A percentile compares a stretch with the other conserved stretches of the same genome.
These are phyloP conservation scores for Aspergillus leporis DNA, from an alignment of 495 filamentous ascomycete species.

Conservation along the genomic window DNA sequence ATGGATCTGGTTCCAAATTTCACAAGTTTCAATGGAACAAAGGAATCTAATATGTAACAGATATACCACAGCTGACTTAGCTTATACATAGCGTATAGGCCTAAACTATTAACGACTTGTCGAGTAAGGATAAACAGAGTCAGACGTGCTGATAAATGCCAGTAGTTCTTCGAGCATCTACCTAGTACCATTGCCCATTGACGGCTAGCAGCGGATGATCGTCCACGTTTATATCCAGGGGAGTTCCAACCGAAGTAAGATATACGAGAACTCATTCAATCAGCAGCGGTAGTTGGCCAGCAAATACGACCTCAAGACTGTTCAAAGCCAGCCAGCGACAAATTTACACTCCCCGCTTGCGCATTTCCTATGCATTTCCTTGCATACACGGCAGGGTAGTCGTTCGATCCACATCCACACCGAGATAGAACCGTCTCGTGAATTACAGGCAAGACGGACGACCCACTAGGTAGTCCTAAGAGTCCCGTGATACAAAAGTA, in stretches of 20 bases:
- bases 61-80: no score
- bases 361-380: not conserved
- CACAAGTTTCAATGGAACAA: no score
- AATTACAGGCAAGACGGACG: constrained; percentile 1
- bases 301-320: not conserved
- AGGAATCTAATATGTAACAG: no score
- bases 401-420: not conserved
- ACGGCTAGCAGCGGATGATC: not conserved
- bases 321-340: not conserved
- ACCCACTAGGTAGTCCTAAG: not conserved
- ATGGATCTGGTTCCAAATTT: no score
- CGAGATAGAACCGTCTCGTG: not conserved
- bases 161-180: not conserved
- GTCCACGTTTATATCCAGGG: not conserved
- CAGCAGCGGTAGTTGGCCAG: not conserved
- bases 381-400: not conserved
- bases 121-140: no score
- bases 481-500: constrained; percentile 5
- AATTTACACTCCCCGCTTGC: not conserved
- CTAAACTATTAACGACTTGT: not conserved
- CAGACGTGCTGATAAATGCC: not conserved
- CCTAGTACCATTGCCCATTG: not conserved
- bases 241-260: not conserved
- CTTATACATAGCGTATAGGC: not conserved
- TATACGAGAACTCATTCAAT: not conserved